These are phyloP conservation scores for Aegle marmelos DNA, from an alignment of 345 rosid genomes.

Conservation along the genomic window DNA sequence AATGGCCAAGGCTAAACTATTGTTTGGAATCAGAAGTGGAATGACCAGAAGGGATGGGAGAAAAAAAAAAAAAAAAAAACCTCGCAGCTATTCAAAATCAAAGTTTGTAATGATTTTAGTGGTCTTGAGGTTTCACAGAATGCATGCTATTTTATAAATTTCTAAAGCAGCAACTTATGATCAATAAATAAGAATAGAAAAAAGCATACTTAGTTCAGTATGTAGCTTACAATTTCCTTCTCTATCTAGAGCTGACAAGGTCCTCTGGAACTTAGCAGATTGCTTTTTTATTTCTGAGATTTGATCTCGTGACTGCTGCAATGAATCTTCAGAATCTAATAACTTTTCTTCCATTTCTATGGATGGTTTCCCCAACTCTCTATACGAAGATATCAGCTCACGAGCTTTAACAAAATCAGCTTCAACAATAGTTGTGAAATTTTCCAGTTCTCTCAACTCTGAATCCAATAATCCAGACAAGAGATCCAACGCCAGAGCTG, in stretches of 20 bases:
- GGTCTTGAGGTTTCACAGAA: not conserved
- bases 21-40: not conserved
- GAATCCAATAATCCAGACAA: slow-evolving; percentile 63
- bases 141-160: not conserved
- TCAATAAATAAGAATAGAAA: not conserved
- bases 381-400: slow-evolving; percentile 40
- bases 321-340: slow-evolving; percentile 47
- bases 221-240: slow-evolving; percentile 48
- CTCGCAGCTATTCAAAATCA: not conserved
- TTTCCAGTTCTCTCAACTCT: slow-evolving; percentile 61
- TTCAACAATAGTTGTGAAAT: slow-evolving; percentile 36
- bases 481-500: slow-evolving; percentile 64
- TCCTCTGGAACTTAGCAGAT: slow-evolving; percentile 52
- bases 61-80: not conserved
- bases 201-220: not conserved
- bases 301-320: slow-evolving; percentile 54
- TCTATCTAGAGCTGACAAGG: slow-evolving; percentile 40
- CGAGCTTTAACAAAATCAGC: slow-evolving; percentile 34
- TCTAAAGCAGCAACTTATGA: not conserved
- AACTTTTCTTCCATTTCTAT: slow-evolving; percentile 60
- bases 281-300: slow-evolving; percentile 65
- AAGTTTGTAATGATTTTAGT: not conserved
- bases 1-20: not conserved
- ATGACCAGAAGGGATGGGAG: not conserved
- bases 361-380: slow-evolving; percentile 43